Conservation (phyloP, 2,329 filamentous ascomycete genomes). For the Tolypocladium nubicola region DNA sequence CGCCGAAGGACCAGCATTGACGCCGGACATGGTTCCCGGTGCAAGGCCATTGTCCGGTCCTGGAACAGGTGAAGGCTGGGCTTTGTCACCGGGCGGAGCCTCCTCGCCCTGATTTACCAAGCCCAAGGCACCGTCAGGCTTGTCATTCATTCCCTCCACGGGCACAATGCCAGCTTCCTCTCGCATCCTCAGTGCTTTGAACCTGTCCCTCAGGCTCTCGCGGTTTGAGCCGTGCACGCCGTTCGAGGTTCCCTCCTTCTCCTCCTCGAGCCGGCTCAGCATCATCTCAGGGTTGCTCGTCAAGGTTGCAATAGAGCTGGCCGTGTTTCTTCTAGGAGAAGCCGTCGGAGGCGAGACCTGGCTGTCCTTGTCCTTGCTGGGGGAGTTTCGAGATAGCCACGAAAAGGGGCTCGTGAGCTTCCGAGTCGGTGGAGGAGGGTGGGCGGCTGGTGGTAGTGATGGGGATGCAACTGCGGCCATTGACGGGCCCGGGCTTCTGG, state of each 20-base stretch:
- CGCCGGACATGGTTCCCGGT: constrained; percentile 76
- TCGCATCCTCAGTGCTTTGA: constrained; percentile 65
- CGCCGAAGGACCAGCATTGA: constrained; percentile 64
- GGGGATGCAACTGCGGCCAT: constrained; percentile 18
- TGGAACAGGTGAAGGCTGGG: constrained; percentile 41
- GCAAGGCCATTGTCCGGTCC: constrained; percentile 61
- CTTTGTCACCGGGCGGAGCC: constrained; percentile 15
- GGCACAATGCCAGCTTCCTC: constrained; percentile 54
- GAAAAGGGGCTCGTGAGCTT: constrained; percentile 85
- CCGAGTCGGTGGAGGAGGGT: constrained; percentile 34
- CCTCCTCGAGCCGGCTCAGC: constrained; percentile 66
- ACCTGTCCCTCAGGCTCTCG: constrained; percentile 65
- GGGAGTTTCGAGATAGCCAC: constrained; percentile 65
- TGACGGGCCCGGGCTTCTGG: constrained; percentile 32
- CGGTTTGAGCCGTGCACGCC: constrained; percentile 35
- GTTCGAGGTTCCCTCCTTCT: constrained; percentile 38
- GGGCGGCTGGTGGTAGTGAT: constrained; percentile 12
- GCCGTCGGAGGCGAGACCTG: constrained; percentile 41
- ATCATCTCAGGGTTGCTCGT: constrained; percentile 75
- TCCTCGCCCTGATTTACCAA: constrained; percentile 14
- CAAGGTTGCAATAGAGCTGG: constrained; percentile 67
- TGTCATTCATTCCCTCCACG: constrained; percentile 43
- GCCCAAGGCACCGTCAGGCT: constrained; percentile 21
- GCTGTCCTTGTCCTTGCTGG: constrained; percentile 42
- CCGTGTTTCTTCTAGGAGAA: constrained; percentile 57